These are phyloP conservation scores for Penicillium psychrosexuale DNA, from an alignment of 2,329 filamentous ascomycete genomes.

Conservation along the genomic window DNA sequence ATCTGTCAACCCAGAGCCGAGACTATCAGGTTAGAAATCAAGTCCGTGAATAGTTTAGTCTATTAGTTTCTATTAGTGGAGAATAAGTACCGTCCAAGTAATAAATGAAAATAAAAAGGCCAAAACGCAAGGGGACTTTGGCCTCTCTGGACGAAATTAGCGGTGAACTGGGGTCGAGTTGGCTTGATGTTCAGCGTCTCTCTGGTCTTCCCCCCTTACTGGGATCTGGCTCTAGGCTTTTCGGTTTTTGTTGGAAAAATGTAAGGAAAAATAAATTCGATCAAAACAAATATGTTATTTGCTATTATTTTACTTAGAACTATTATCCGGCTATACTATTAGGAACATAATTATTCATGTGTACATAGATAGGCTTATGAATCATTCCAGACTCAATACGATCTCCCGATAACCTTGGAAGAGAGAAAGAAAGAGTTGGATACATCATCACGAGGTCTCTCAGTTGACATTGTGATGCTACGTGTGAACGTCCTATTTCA, in stretches of 20 bases:
- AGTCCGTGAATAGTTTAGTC: not conserved
- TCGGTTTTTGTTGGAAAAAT: not conserved
- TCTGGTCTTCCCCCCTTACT: conserved; percentile 5
- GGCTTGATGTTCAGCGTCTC: not conserved
- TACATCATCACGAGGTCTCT: conserved; percentile 6
- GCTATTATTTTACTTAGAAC: not conserved
- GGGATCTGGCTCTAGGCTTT: conserved; percentile 6
- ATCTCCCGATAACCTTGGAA: not conserved
- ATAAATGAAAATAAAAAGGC: not conserved
- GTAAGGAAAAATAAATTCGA: not conserved
- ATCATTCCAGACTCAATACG: not conserved
- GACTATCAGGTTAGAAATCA: not conserved
- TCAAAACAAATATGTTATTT: not conserved
- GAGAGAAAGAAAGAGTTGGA: not conserved
- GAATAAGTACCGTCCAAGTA: not conserved
- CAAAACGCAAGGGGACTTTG: conserved; percentile 4
- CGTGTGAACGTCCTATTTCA: conserved; percentile 8
- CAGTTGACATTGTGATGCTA: conserved; percentile 9
- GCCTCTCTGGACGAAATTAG: not conserved
- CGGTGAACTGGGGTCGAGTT: conserved; percentile 6
- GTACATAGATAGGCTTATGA: not conserved
- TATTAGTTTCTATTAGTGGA: not conserved
- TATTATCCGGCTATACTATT: not conserved
- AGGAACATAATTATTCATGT: not conserved
- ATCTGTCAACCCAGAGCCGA: conserved; percentile 1